phyloP scores from a whole-genome alignment of 306 rosid genomes.

The Lagenaria siceraria region DNA sequence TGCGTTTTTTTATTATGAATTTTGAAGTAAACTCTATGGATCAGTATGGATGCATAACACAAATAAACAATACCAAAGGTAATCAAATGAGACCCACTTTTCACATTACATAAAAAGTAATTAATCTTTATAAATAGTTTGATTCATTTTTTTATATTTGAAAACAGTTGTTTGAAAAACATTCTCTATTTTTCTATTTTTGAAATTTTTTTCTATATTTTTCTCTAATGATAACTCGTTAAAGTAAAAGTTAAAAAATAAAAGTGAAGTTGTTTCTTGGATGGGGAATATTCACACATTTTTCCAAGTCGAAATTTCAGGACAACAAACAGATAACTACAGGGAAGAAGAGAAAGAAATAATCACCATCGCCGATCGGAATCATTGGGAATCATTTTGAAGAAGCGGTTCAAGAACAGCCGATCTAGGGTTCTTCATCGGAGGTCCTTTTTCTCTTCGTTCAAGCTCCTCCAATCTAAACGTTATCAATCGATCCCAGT shows the following conservation, averaged over 20 bases:
- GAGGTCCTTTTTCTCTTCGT: conserved; percentile 93
- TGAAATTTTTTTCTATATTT: too few species aligned
- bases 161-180: too few species aligned
- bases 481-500: conserved; percentile 62
- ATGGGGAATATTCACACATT: background rate
- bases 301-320: background rate
- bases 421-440: conserved; percentile 73
- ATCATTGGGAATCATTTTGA: conserved; percentile 26
- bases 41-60: too few species aligned
- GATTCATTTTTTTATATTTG: too few species aligned
- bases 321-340: background rate
- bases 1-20: too few species aligned
- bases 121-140: too few species aligned
- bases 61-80: too few species aligned
- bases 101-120: too few species aligned
- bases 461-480: conserved; percentile 69
- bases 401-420: conserved; percentile 61
- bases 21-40: too few species aligned
- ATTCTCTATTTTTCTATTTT: too few species aligned
- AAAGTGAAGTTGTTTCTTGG: background rate
- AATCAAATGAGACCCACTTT: too few species aligned
- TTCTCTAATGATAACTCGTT: background rate
- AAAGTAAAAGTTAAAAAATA: background rate
- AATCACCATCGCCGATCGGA: background rate
- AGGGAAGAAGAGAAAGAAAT: background rate